A percentile compares a stretch with the other conserved stretches of the same genome.
Evolutionary conservation across 1,284 basidiomycete genomes (phyloP).

Genomic region (Earliella scabrosa): DNA sequence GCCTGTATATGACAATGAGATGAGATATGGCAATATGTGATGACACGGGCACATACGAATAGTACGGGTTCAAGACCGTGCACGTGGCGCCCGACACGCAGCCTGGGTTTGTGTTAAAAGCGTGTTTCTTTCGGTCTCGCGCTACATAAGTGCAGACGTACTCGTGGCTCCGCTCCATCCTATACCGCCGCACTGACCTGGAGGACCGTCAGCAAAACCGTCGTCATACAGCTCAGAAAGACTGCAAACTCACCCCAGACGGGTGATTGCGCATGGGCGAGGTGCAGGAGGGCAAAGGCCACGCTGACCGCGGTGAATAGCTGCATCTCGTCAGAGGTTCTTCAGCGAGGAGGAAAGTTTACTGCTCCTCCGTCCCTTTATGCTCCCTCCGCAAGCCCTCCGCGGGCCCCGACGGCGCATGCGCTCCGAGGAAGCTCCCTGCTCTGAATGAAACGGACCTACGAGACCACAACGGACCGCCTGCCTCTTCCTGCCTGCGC

Average conservation of each 20-base stretch:
- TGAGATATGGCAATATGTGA: rapidly evolving
- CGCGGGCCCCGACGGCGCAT: background rate
- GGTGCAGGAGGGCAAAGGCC: slow-evolving; percentile 14
- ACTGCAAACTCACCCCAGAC: slow-evolving; percentile 32
- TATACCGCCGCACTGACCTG: slow-evolving; percentile 29
- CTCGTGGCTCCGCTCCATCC: slow-evolving; percentile 26
- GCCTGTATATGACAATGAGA: too few relatives aligned
- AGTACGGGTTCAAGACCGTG: slow-evolving; percentile 16
- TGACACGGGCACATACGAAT: slow-evolving; percentile 20
- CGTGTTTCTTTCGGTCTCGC: too few relatives aligned
- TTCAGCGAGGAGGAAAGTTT: background rate
- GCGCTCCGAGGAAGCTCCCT: slow-evolving; percentile 22
- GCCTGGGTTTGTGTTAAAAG: background rate
- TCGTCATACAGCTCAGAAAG: background rate
- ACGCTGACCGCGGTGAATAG: slow-evolving; percentile 21
- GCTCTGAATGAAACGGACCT: too few relatives aligned
- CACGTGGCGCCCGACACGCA: slow-evolving; percentile 22
- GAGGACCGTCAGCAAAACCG: background rate
- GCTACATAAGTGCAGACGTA: too few relatives aligned
- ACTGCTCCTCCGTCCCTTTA: background rate
- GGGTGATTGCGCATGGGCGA: slow-evolving; percentile 9
- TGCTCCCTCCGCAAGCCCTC: background rate
- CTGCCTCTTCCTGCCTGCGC: too few relatives aligned
- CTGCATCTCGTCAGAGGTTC: slow-evolving; percentile 18
- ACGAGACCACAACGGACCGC: too few relatives aligned